phyloP scores from a whole-genome alignment of 2,329 filamentous ascomycete genomes.

The Aspergillus candidus region DNA sequence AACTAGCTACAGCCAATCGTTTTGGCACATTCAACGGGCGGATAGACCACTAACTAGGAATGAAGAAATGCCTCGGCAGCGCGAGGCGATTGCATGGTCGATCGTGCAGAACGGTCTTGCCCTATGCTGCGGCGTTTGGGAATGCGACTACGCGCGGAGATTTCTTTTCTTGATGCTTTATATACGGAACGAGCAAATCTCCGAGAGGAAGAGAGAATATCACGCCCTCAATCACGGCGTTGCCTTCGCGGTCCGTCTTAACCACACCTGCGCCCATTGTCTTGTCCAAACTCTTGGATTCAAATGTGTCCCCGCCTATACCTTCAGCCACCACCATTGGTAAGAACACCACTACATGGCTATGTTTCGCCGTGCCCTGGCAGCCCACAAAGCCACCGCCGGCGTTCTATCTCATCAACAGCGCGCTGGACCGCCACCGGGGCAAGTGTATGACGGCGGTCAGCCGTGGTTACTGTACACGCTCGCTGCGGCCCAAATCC shows the following conservation, averaged over 20 bases:
- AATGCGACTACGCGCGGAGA: slow-evolving; percentile 52
- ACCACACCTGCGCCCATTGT: slow-evolving; percentile 57
- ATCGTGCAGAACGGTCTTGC: slow-evolving; percentile 67
- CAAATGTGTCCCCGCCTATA: slow-evolving; percentile 67
- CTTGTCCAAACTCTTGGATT: slow-evolving; percentile 58
- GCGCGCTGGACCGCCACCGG: slow-evolving; percentile 62
- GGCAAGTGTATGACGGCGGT: slow-evolving; percentile 65
- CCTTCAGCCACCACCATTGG: slow-evolving; percentile 49
- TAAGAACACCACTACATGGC: slow-evolving; percentile 75
- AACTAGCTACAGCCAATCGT: slow-evolving; percentile 45
- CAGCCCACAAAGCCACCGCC: slow-evolving; percentile 65
- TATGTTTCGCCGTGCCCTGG: slow-evolving; percentile 62
- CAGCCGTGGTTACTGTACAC: slow-evolving; percentile 77
- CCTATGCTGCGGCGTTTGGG: slow-evolving; percentile 69
- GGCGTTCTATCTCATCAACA: slow-evolving; percentile 68
- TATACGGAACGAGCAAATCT: slow-evolving; percentile 42
- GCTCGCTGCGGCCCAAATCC: slow-evolving; percentile 68
- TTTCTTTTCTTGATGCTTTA: neutral
- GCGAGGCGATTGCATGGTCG: slow-evolving; percentile 57
- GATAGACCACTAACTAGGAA: too few relatives aligned
- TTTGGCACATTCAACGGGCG: too few relatives aligned
- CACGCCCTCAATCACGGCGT: slow-evolving; percentile 47
- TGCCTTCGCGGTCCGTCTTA: slow-evolving; percentile 57
- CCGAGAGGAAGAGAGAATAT: slow-evolving; percentile 60
- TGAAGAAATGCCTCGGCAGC: slow-evolving; percentile 38